phyloP scores from a whole-genome alignment of 345 rosid species.

The Euphorbia peplus region DNA sequence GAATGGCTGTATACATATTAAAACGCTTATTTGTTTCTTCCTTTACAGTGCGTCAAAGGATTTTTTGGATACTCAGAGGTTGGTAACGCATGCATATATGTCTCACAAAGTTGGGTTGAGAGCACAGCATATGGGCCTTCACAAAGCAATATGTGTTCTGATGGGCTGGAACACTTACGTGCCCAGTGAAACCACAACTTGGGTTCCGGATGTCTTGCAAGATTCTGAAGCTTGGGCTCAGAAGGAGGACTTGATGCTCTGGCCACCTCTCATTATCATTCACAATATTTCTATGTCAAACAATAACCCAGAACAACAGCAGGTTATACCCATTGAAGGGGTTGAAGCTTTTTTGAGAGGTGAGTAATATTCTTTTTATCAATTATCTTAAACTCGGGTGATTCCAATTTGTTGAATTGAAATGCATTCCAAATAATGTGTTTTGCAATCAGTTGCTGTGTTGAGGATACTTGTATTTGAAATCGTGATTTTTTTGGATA shows the following conservation, averaged over 20 bases:
- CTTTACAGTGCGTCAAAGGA: constrained; percentile 48
- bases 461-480: not conserved
- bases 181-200: constrained; percentile 37
- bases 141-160: constrained; percentile 51
- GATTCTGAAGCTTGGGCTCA: constrained; percentile 40
- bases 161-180: constrained; percentile 49
- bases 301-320: constrained; percentile 46
- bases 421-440: constrained; percentile 2
- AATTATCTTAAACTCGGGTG: not conserved
- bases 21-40: constrained; percentile 6
- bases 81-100: constrained; percentile 55
- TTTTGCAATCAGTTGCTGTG: not conserved
- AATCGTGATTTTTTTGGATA: not conserved
- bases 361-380: constrained; percentile 9
- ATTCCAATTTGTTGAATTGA: not conserved
- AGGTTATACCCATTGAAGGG: constrained; percentile 44
- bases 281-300: constrained; percentile 51
- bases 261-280: constrained; percentile 48
- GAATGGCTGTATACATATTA: not conserved
- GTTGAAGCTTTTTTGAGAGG: constrained; percentile 52
- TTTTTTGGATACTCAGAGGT: constrained; percentile 42
- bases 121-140: constrained; percentile 52
- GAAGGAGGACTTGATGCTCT: constrained; percentile 51
- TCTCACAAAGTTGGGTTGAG: constrained; percentile 49
- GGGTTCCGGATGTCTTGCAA: constrained; percentile 42